Percentiles rank a stretch among this genome's conserved stretches.
Evolutionary conservation across 805 yeast species (phyloP).

Genomic region (Saturnispora serradocipensis): DNA sequence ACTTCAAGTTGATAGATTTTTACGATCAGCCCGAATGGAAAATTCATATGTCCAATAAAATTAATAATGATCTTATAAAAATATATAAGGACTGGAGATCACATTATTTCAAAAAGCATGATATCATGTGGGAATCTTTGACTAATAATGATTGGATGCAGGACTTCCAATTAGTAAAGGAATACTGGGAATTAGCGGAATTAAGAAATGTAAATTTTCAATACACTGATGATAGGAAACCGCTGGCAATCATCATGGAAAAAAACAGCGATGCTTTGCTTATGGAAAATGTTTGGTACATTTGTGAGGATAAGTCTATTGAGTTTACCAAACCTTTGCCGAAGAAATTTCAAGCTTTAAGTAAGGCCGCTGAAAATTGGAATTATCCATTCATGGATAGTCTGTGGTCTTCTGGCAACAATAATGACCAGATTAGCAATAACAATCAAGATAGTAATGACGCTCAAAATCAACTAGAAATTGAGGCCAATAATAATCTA

Average conservation of each 20-base stretch:
- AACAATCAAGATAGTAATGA: background rate
- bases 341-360: background rate
- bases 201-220: background rate
- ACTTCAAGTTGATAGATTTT: background rate
- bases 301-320: background rate
- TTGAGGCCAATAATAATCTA: background rate
- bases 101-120: constrained; percentile 7
- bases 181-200: constrained; percentile 1
- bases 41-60: constrained; percentile 2
- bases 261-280: background rate
- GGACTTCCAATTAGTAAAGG: constrained; percentile 1
- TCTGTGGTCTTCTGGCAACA: background rate
- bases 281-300: background rate
- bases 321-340: background rate
- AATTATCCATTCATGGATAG: background rate
- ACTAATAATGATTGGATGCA: background rate
- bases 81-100: constrained; percentile 10
- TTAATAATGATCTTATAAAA: constrained; percentile 3
- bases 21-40: constrained; percentile 9
- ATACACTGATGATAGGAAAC: background rate
- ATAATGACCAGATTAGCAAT: background rate
- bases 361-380: background rate
- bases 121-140: constrained; percentile 1
- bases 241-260: background rate
- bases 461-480: background rate